These are phyloP conservation scores for Raddia guianensis DNA, from an alignment of 176 grass and related monocot species.

Conservation along the genomic window DNA sequence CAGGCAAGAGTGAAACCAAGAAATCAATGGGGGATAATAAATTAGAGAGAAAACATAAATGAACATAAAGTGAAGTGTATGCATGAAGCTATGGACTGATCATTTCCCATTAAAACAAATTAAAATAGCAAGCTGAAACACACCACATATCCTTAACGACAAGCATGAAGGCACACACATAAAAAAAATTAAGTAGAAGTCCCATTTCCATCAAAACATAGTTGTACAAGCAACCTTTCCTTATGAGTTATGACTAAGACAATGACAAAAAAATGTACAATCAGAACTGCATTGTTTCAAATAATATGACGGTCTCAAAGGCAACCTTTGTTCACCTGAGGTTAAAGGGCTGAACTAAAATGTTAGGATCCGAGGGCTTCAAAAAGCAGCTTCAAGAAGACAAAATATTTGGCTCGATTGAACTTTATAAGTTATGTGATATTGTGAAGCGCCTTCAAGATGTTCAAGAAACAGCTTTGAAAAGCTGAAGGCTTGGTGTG, in stretches of 20 bases:
- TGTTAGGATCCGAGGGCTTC: too few species aligned
- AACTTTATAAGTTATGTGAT: too few species aligned
- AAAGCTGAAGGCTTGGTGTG: too few species aligned
- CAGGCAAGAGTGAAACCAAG: constrained; percentile 16
- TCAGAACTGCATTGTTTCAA: background rate
- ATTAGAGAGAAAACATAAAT: background rate
- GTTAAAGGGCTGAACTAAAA: too few species aligned
- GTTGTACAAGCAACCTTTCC: background rate
- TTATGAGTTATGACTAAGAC: background rate
- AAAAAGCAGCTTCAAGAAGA: too few species aligned
- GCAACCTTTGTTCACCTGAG: too few species aligned
- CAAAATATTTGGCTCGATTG: too few species aligned
- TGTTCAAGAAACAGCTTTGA: too few species aligned
- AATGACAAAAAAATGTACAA: background rate
- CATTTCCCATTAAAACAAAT: background rate
- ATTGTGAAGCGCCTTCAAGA: too few species aligned
- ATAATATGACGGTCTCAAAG: too few species aligned
- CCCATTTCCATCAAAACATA: background rate
- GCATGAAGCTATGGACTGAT: background rate
- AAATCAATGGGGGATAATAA: background rate
- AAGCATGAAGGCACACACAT: background rate
- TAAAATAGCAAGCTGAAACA: background rate
- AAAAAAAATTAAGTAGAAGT: background rate
- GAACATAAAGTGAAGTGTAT: background rate
- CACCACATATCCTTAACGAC: background rate